Evolutionary conservation across 106 monocot species (phyloP), one percentile per base, ranked within the genome.

Genomic region (Narthecium ossifragum): DNA sequence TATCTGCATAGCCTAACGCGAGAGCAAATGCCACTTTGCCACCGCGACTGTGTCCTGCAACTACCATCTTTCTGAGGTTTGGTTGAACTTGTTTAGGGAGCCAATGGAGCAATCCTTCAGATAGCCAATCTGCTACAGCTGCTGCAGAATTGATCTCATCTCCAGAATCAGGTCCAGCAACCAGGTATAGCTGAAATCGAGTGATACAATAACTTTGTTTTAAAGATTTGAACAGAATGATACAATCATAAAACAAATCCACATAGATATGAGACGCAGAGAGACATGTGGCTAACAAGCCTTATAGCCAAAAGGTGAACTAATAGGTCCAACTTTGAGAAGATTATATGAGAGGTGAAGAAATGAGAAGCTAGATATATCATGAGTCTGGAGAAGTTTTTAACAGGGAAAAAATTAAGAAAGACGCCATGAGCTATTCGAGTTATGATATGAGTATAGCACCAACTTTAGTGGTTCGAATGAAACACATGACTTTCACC

Each of bases 11-110:
- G 43, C 75, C 62, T 7, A 79, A 55, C 5, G 80, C 65, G 0
- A 93, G 69, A 37, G 79, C 88, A 38, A 93, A 89, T 1, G 93
- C 85, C 0, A 74, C 85, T 57, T 93, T 93, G 28, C 88, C 93
- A 5, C 88, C 93, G 0, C 82, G 78, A 53, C 93, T 93, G 41
- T 93, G 93, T 12, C 93, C 88, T 1, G 77, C 60, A 22, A 93
- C 13, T 0, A 63, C 77, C 4, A 89, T 53, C 32, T 82, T 80
- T 18, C 32, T 13, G 0, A 79, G n/a, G 55, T 85, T 61, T 8
- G 72, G 54, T 5, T 1, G 56, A 6, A 89, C 74, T 0, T 57
- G 4, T 2, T 26, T 9, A 6, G 88, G 88, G 2, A 93, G 85
- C 5, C n/a, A 0, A 6, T 15, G 48, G 3, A 15, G 15, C 5